A percentile compares a stretch with the other conserved stretches of the same genome.
phyloP scores from a whole-genome alignment of 371 early-diverging fungal species.

The Parasitella parasitica region DNA sequence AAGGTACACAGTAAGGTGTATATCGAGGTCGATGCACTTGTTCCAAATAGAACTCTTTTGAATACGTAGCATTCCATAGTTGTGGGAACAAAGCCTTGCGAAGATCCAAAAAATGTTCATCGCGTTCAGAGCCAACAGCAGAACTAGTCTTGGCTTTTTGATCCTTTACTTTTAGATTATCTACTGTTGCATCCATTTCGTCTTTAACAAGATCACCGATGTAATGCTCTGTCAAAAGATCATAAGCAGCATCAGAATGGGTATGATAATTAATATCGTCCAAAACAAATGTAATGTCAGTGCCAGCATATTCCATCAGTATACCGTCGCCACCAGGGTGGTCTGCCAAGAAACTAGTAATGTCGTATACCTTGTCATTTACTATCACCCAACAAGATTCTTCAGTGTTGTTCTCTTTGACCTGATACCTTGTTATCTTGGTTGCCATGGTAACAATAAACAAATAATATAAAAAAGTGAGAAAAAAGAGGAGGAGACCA shows the following conservation, averaged over 20 bases:
- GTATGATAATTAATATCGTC: conserved; percentile 70
- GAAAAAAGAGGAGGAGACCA: neutral
- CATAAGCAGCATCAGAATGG: conserved; percentile 87
- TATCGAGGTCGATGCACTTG: conserved; percentile 90
- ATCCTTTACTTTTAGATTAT: neutral
- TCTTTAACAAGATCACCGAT: conserved; percentile 64
- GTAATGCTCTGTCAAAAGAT: conserved; percentile 76
- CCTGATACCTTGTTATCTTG: conserved; percentile 21
- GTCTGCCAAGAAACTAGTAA: conserved; percentile 86
- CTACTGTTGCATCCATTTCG: conserved; percentile 10
- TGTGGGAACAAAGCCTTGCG: conserved; percentile 83
- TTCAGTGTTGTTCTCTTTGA: conserved; percentile 80
- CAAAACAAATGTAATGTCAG: conserved; percentile 70
- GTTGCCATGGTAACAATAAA: neutral
- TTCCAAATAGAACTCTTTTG: conserved; percentile 82
- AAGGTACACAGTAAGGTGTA: conserved; percentile 59
- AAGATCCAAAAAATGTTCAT: conserved; percentile 82
- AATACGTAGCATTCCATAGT: conserved; percentile 74
- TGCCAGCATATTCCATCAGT: conserved; percentile 76
- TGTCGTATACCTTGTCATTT: conserved; percentile 91
- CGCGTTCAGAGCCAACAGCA: neutral
- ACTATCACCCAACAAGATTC: conserved; percentile 96
- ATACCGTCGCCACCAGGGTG: conserved; percentile 81
- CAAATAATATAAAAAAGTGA: neutral
- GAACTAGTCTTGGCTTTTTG: neutral